Percentiles rank a stretch among this genome's conserved stretches.
Conservation (phyloP, 805 yeast genomes). For the Barnettozyma wickerhamii region DNA sequence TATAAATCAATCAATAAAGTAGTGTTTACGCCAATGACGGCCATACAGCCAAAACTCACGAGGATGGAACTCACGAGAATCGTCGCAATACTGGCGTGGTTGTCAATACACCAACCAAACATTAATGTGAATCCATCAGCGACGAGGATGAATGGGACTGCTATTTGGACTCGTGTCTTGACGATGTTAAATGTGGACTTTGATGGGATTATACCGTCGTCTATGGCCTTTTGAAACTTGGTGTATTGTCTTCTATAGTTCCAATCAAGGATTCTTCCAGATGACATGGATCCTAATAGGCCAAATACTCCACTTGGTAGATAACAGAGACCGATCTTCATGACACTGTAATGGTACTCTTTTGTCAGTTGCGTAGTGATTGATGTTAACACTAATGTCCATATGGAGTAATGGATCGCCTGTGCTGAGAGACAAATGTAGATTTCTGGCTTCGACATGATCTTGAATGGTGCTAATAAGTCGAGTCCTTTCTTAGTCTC, state of each 20-base stretch:
- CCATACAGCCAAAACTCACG: conserved; percentile 54
- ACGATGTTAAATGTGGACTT: conserved; percentile 45
- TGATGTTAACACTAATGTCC: conserved; percentile 69
- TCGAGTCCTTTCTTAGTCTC: conserved; percentile 22
- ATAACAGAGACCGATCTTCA: conserved; percentile 65
- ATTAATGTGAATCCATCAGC: conserved; percentile 40
- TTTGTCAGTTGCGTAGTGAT: conserved; percentile 50
- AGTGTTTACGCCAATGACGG: conserved; percentile 51
- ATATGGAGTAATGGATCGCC: conserved; percentile 60
- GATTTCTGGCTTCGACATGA: conserved; percentile 42
- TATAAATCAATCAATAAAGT: conserved; percentile 74
- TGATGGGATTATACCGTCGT: conserved; percentile 19
- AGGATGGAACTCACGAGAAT: conserved; percentile 56
- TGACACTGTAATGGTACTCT: conserved; percentile 46
- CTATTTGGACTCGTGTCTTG: conserved; percentile 48
- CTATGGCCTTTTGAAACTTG: conserved; percentile 19
- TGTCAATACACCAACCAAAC: conserved; percentile 72
- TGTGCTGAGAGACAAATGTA: conserved; percentile 48
- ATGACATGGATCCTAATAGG: conserved; percentile 50
- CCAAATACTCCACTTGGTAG: conserved; percentile 72
- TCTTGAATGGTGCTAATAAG: conserved; percentile 36
- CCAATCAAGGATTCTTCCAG: conserved; percentile 56
- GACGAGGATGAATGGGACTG: conserved; percentile 38
- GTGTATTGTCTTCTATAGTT: conserved; percentile 38
- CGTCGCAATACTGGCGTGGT: conserved; percentile 31